These are phyloP conservation scores for Microcos paniculata DNA, from an alignment of 345 rosid genomes.

Conservation along the genomic window DNA sequence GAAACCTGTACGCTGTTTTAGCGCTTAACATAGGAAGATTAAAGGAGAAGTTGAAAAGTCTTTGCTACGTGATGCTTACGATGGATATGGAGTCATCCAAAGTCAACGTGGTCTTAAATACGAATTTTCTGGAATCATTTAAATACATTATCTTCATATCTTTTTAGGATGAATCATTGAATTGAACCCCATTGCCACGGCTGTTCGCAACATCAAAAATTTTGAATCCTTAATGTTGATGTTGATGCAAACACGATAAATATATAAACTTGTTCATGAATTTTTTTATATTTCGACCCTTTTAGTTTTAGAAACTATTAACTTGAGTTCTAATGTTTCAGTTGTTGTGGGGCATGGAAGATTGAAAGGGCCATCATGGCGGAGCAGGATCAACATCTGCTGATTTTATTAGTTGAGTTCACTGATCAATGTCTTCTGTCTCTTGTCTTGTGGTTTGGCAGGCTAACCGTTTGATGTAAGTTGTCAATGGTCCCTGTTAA, in stretches of 20 bases:
- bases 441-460: neutral
- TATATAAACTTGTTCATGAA: neutral
- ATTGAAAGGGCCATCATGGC: neutral
- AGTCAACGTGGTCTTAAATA: neutral
- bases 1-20: neutral
- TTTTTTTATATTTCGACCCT: neutral
- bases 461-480: conserved; percentile 2
- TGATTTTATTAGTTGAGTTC: neutral
- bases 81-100: neutral
- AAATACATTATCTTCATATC: neutral
- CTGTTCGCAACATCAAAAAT: neutral
- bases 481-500: neutral
- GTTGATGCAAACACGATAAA: neutral
- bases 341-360: neutral
- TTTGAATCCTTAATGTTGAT: neutral
- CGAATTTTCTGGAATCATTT: neutral
- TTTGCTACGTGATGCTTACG: neutral
- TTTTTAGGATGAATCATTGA: neutral
- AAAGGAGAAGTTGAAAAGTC: neutral
- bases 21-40: neutral
- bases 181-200: neutral
- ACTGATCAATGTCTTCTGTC: neutral
- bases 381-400: neutral
- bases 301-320: too few species aligned
- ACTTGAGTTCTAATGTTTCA: neutral